Evolutionary conservation across 2,329 filamentous ascomycete genomes (phyloP).

Genomic region (Phialophora chinensis): DNA sequence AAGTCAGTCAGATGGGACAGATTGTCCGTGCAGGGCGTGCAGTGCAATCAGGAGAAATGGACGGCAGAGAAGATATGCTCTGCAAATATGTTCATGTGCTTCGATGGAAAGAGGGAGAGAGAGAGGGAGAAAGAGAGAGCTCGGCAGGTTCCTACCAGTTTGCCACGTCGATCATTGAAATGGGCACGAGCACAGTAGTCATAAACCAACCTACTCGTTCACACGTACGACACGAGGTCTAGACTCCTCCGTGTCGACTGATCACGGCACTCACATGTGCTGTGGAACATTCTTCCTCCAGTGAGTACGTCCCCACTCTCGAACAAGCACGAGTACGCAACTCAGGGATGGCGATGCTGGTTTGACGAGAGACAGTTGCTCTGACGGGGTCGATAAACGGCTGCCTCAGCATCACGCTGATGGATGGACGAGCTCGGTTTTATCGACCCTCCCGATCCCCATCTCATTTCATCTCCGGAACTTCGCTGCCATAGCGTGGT

Average conservation of each 20-base stretch:
- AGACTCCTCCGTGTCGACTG: too few species aligned
- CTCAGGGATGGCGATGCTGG: neutral
- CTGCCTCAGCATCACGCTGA: neutral
- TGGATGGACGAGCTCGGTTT: neutral
- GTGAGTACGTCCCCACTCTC: too few species aligned
- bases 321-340: neutral
- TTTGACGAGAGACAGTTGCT: neutral
- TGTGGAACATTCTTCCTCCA: neutral
- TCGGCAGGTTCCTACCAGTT: neutral
- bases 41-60: neutral
- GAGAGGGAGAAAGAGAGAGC: neutral
- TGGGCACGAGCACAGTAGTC: neutral
- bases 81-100: neutral
- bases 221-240: neutral
- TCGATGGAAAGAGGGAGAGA: neutral
- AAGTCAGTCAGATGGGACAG: neutral
- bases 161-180: neutral
- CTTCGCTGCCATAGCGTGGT: constrained; percentile 2
- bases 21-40: too few species aligned
- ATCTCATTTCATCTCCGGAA: constrained; percentile 4
- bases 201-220: neutral
- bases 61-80: neutral
- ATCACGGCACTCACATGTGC: neutral
- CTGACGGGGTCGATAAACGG: neutral
- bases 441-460: too few species aligned